These are phyloP conservation scores for Tetrapyrgos nigripes DNA, from an alignment of 1,284 basidiomycete species.

Conservation along the genomic window DNA sequence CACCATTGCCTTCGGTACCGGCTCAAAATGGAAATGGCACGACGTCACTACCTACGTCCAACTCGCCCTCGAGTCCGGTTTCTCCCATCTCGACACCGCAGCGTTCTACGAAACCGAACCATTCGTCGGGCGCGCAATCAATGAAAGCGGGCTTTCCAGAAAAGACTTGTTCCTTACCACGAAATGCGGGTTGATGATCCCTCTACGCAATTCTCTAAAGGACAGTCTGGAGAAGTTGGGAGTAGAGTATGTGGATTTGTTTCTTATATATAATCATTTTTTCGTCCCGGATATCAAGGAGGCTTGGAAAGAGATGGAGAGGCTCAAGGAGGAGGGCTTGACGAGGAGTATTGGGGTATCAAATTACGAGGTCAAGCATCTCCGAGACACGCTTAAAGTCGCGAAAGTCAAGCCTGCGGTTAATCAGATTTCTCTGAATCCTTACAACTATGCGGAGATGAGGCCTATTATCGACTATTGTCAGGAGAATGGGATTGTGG, in stretches of 20 bases:
- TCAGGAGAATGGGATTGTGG: constrained; percentile 53
- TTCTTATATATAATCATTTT: constrained; percentile 54
- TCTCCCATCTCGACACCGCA: no score
- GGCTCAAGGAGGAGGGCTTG: constrained; percentile 52
- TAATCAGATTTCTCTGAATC: constrained; percentile 59
- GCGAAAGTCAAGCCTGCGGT: constrained; percentile 62
- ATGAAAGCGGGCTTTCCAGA: no score
- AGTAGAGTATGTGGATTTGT: constrained; percentile 59
- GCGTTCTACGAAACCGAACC: no score
- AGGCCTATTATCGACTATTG: constrained; percentile 54
- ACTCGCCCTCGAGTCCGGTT: no score
- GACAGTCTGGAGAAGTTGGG: no score
- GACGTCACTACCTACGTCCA: no score
- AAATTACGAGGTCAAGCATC: constrained; percentile 60
- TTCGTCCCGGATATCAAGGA: constrained; percentile 48
- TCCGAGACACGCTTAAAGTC: constrained; percentile 52
- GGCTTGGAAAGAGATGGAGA: constrained; percentile 60
- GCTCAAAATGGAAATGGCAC: no score
- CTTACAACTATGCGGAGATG: constrained; percentile 55
- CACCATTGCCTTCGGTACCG: no score
- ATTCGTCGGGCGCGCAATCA: no score
- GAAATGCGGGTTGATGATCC: no score
- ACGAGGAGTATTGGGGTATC: constrained; percentile 65
- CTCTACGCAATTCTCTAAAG: no score
- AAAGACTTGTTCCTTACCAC: no score